These are phyloP conservation scores for Quercus lobata DNA, from an alignment of 331 rosid genomes.

Conservation along the genomic window DNA sequence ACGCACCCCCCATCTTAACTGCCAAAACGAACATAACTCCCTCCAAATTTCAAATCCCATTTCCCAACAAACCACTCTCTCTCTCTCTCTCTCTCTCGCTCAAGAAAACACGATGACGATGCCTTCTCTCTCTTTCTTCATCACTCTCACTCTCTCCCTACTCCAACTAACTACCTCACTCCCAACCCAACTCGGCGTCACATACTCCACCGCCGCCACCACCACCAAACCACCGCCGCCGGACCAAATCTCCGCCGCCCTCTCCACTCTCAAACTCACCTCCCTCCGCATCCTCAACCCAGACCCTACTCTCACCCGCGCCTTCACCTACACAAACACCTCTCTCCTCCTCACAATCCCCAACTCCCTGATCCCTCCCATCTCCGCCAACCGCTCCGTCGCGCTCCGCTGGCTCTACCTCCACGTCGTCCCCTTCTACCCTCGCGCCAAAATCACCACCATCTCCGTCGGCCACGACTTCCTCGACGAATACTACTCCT, in stretches of 20 bases:
- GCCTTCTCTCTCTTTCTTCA: conserved; percentile 13
- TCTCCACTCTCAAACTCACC: conserved; percentile 33
- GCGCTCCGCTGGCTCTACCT: conserved; percentile 72
- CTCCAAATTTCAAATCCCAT: neutral
- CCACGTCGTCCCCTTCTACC: conserved; percentile 84
- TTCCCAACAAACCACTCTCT: conserved; percentile 15
- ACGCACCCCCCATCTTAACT: neutral
- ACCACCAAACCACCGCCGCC: neutral
- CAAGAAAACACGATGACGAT: conserved; percentile 17
- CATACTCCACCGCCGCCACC: conserved; percentile 33
- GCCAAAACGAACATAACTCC: neutral
- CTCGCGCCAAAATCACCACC: conserved; percentile 69
- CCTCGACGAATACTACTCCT: conserved; percentile 25
- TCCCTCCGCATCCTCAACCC: conserved; percentile 59
- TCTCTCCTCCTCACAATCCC: conserved; percentile 71
- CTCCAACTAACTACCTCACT: conserved; percentile 24
- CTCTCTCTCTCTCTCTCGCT: conserved; percentile 10
- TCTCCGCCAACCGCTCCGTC: conserved; percentile 66
- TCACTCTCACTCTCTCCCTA: conserved; percentile 23
- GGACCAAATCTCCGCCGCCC: conserved; percentile 21
- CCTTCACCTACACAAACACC: conserved; percentile 68
- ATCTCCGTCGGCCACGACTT: conserved; percentile 85
- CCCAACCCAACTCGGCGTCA: conserved; percentile 44
- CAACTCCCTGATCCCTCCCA: conserved; percentile 45
- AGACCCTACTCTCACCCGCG: conserved; percentile 48